Evolutionary conservation across 1,284 basidiomycete genomes (phyloP), one percentile per base, ranked within the genome.

Genomic region (Cystobasidiaceae sp.): DNA sequence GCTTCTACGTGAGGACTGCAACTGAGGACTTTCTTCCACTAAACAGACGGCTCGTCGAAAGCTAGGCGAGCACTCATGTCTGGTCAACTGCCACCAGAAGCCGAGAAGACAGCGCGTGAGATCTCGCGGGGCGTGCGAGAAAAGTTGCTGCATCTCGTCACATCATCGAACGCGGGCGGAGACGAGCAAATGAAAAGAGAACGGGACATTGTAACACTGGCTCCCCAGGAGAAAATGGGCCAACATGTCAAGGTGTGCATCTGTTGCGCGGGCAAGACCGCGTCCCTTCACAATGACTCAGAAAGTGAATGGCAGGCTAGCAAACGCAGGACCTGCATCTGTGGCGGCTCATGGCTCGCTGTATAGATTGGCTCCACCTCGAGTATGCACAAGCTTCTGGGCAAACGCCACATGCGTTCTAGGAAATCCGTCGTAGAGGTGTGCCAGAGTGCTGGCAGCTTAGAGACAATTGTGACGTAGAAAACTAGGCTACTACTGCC

Each of bases 261-360:
- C 1, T 19, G 44, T 4, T 64, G 61, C 33, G n/a, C n/a, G n/a
- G 61, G 52, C 4, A 34, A 11, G 28, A 32, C 41, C n/a, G 51
- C 45, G 41, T 32, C 44, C 13, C 21, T 39, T n/a, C 19, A 27
- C 6, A 32, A 34, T 19, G 27, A 11, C 11, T 34, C n/a, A 7
- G 51, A 25, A 23, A 51, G 37, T 46, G 61, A 49, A 19, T 64
- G 61, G 61, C 51, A 56, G 21, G 32, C 25, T 15, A 54, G 49
- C 17, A 64, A 64, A 33, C n/a, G 33, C 4, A 25, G 51, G 27
- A 64, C 33, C 51, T 64, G 61, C 25, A 56, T 64, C 6, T 64
- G 61, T 37, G 61, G 61, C 3, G 41, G 44, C 6, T 41, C 34
- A 15, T 64, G 61, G 61, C 19, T 55, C 4, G 52, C 43, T n/a